Base-by-base conservation (phyloP, 78 protist genomes). In the Neovahlkampfia damariscottae region DNA sequence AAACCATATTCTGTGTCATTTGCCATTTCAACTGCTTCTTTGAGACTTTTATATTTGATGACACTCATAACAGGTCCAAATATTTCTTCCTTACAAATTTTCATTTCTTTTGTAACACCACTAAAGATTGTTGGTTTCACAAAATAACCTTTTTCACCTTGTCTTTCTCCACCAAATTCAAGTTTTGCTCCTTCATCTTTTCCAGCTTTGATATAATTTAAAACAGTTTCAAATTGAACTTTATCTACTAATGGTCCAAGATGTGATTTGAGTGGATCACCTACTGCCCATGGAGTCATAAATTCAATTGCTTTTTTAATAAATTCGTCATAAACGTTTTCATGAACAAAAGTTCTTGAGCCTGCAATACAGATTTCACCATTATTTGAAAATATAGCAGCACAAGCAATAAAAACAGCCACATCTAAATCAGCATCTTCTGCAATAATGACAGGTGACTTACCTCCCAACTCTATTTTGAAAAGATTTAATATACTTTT, bases 381-480 rank as follows among this genome's bases (percentile, higher is more conserved):
- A 37, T 72, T 58, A 77, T 88, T 90, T 78, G 81, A 58, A 41
- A 82, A 90, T 41, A 83, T 1, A 7, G 79, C 94, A 2, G 34
- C 8, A 37, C 8, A 2, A 9, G 67, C 70, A 36, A 39, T 66
- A 68, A 35, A 67, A 67, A 89, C 79, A 40, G 92, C 89, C 38
- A 32, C 40, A 19, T 85, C 93, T 0, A 94, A 2, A 67, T 94
- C 89, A 27, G 83, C 85, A 79, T 88, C 93, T 37, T 85, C 87
- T 67, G 76, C 84, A 35, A 94, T 67, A 41, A 94, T 80, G 38
- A 81, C 41, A 29, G 95, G 97, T 2, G 89, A 81, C 87, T 93
- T 93, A 62, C 97, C 97, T 29, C 97, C 97, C 1, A 90, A 40
- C n/a, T n/a, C n/a, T n/a, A n/a, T n/a, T n/a, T 50, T 50, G 62